Evolutionary conservation across 768 basidiomycete genomes (phyloP), one percentile per base, ranked within the genome.

Genomic region (Tricholoma furcatifolium): DNA sequence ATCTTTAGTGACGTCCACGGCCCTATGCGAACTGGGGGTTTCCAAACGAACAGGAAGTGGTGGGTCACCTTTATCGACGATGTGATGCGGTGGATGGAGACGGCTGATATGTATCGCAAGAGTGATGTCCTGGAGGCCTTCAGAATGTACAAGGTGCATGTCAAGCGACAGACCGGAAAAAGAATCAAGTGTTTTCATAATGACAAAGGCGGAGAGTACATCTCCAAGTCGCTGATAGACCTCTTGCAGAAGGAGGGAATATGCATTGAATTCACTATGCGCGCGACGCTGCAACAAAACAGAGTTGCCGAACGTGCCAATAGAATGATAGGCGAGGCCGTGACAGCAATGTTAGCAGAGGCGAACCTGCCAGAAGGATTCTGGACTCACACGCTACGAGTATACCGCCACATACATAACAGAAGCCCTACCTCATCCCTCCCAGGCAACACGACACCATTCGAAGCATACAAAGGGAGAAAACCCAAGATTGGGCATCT

Each of bases 161-260:
- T n/a, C n/a, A n/a, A n/a, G n/a, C n/a, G n/a, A n/a, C n/a, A n/a
- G n/a, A n/a, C n/a, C n/a, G n/a, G n/a, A n/a, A n/a, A n/a, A n/a
- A n/a, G n/a, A n/a, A n/a, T n/a, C n/a, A n/a, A n/a, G n/a, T n/a
- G 34, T 1, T 44, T 70, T 23, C 61, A 64, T 18, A 60, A 66
- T 44, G 67, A 75, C 58, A 65, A 36, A n/a, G n/a, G n/a, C n/a
- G n/a, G n/a, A n/a, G n/a, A n/a, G n/a, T n/a, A n/a, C n/a, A n/a
- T n/a, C n/a, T 57, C 50, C 12, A 54, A 47, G 2, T 60, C 50
- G 30, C 53, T 69, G 7, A 43, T 58, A n/a, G 47, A 55, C 2
- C 66, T 58, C 55, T 60, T 48, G 12, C 55, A 50, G 10, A 49
- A 58, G 35, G 18, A 58, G 11, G 65, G 66, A 14, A 4, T n/a